A percentile compares a stretch with the other conserved stretches of the same genome.
Evolutionary conservation across 345 rosid genomes (phyloP).

Genomic region (Excoecaria cochinchinensis): DNA sequence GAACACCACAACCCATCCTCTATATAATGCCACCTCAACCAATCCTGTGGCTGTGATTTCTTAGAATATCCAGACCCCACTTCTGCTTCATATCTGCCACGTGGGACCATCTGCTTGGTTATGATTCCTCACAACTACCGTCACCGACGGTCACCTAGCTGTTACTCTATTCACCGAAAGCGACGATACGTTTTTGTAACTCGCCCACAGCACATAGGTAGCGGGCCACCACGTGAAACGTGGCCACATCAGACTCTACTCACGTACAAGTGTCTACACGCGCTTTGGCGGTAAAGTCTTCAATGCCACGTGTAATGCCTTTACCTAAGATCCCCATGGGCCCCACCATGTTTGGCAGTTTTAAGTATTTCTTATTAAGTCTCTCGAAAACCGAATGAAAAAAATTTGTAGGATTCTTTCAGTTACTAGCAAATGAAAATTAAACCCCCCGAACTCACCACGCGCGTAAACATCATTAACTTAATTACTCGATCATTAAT

Average conservation of each 20-base stretch:
- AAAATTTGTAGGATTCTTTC: constrained; percentile 18
- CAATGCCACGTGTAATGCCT: constrained; percentile 32
- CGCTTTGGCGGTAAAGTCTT: constrained; percentile 24
- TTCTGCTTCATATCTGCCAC: constrained; percentile 2
- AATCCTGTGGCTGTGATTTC: background rate
- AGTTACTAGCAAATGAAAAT: constrained; percentile 14
- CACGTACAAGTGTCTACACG: constrained; percentile 37
- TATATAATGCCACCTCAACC: background rate
- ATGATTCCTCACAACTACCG: constrained; percentile 9
- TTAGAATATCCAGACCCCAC: background rate
- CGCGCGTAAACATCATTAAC: background rate
- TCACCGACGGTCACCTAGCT: constrained; percentile 34
- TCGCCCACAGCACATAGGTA: constrained; percentile 6
- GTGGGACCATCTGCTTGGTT: constrained; percentile 23
- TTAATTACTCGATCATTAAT: background rate
- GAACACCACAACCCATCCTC: background rate
- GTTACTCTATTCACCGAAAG: constrained; percentile 30
- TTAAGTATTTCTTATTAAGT: background rate
- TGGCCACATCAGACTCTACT: constrained; percentile 42
- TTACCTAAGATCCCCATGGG: constrained; percentile 20
- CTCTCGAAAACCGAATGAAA: background rate
- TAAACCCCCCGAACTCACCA: background rate
- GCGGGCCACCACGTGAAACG: constrained; percentile 37
- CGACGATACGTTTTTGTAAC: constrained; percentile 32
- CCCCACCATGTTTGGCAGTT: constrained; percentile 7